These are phyloP conservation scores for Chaetothyriales sp. DNA, from an alignment of 2,329 filamentous ascomycete species.

Conservation along the genomic window DNA sequence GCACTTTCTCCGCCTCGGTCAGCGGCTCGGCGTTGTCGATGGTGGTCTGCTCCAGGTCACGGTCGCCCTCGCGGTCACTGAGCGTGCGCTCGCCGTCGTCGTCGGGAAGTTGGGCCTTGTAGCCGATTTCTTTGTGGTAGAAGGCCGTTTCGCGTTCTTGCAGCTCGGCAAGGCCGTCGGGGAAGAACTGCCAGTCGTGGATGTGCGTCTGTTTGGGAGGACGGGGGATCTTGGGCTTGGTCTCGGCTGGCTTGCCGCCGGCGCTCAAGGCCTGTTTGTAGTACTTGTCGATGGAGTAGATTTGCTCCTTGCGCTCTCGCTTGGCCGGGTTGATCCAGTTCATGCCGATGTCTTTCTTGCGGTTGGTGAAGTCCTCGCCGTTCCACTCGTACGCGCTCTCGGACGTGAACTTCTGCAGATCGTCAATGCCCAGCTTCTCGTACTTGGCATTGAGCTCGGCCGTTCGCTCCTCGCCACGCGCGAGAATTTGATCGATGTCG, in stretches of 20 bases:
- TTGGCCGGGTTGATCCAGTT: constrained; percentile 98
- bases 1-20: constrained; percentile 75
- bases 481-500: constrained; percentile 79
- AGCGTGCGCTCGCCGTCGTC: constrained; percentile 69
- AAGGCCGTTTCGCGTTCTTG: constrained; percentile 94
- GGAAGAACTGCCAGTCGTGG: constrained; percentile 97
- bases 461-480: constrained; percentile 75
- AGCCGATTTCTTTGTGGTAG: constrained; percentile 90
- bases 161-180: constrained; percentile 65
- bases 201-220: constrained; percentile 84
- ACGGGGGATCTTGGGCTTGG: constrained; percentile 88
- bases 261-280: constrained; percentile 84
- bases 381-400: constrained; percentile 99
- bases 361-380: constrained; percentile 82
- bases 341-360: constrained; percentile 69
- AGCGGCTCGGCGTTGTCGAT: constrained; percentile 84
- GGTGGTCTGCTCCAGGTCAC: constrained; percentile 73
- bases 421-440: constrained; percentile 91
- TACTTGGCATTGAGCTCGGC: constrained; percentile 86
- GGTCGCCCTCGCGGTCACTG: constrained; percentile 73
- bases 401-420: constrained; percentile 92
- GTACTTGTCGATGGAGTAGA: constrained; percentile 98
- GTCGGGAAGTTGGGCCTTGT: constrained; percentile 82
- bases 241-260: constrained; percentile 57
- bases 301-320: constrained; percentile 94